Evolutionary conservation across 805 yeast genomes (phyloP).

Genomic region (Yarrowia sp.): DNA sequence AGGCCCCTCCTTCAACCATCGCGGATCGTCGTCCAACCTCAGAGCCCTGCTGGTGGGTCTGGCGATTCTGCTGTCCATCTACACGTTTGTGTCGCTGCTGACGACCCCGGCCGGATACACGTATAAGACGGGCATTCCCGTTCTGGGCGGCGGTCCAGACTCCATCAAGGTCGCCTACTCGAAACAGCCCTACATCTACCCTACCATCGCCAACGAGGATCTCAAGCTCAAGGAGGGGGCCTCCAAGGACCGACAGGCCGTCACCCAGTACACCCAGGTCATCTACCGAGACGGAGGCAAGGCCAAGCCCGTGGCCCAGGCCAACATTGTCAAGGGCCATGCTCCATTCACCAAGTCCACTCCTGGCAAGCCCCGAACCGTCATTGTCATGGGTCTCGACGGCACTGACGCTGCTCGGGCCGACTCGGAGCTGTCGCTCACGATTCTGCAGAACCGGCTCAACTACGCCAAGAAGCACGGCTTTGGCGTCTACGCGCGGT

Average conservation of each 20-base stretch:
- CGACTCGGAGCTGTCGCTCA: conserved; percentile 25
- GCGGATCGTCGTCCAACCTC: conserved; percentile 17
- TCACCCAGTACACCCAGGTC: conserved; percentile 38
- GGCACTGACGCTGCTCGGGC: conserved; percentile 34
- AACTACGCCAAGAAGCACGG: conserved; percentile 84
- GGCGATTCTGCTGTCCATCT: conserved; percentile 11
- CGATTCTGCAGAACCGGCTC: conserved; percentile 62
- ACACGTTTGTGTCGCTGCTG: conserved; percentile 33
- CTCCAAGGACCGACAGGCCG: conserved; percentile 4
- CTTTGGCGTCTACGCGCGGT: conserved; percentile 84
- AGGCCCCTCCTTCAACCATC: conserved; percentile 19
- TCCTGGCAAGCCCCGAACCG: conserved; percentile 36
- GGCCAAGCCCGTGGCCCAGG: conserved; percentile 31
- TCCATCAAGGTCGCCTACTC: conserved; percentile 33
- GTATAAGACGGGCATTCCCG: conserved; percentile 31
- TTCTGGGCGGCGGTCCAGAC: conserved; percentile 30
- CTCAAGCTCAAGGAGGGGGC: conserved; percentile 19
- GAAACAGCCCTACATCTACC: conserved; percentile 39
- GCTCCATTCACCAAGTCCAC: conserved; percentile 32
- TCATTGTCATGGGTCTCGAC: conserved; percentile 29
- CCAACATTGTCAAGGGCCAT: conserved; percentile 35
- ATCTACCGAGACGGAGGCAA: conserved; percentile 39
- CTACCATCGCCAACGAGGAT: conserved; percentile 37
- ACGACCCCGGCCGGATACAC: conserved; percentile 28
- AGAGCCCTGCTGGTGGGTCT: conserved; percentile 11